These are phyloP conservation scores for Chaetomium tenue DNA, from an alignment of 495 filamentous ascomycete species.

Conservation along the genomic window DNA sequence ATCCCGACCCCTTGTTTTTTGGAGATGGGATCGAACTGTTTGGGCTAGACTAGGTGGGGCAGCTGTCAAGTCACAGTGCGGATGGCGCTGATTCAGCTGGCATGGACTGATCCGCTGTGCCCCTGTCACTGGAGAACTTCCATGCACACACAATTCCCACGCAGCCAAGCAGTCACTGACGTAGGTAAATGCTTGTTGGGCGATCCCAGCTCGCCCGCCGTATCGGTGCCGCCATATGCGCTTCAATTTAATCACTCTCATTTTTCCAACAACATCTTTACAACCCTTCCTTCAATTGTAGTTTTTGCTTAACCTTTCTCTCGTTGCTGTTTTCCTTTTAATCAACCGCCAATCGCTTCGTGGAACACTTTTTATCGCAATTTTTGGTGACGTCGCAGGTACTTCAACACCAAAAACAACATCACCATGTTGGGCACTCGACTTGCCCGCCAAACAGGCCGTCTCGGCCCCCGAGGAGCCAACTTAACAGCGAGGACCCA, in stretches of 20 bases:
- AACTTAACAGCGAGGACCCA: conserved; percentile 3
- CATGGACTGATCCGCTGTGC: not conserved
- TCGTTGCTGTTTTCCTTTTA: not conserved
- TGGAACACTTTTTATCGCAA: conserved; percentile 3
- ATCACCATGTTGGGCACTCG: conserved; percentile 20
- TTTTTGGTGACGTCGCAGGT: conserved; percentile 11
- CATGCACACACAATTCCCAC: not conserved
- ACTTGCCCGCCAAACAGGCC: conserved; percentile 18
- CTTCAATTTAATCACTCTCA: not conserved
- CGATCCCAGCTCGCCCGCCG: not conserved
- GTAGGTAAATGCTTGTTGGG: conserved; percentile 7
- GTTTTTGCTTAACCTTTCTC: not conserved
- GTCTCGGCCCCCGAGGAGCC: conserved; percentile 2
- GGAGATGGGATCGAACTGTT: too few species aligned
- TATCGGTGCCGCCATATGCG: not conserved
- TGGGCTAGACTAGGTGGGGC: too few species aligned
- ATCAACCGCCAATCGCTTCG: not conserved
- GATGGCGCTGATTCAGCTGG: not conserved
- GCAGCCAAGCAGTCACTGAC: conserved; percentile 4
- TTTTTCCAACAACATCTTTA: not conserved
- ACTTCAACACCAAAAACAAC: conserved; percentile 2
- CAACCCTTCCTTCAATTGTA: not conserved
- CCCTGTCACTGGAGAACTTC: too few species aligned
- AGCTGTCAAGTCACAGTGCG: too few species aligned
- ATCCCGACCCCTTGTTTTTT: too few species aligned